phyloP scores from a whole-genome alignment of 2,329 filamentous ascomycete species.

The Domatiomyces globalis region DNA sequence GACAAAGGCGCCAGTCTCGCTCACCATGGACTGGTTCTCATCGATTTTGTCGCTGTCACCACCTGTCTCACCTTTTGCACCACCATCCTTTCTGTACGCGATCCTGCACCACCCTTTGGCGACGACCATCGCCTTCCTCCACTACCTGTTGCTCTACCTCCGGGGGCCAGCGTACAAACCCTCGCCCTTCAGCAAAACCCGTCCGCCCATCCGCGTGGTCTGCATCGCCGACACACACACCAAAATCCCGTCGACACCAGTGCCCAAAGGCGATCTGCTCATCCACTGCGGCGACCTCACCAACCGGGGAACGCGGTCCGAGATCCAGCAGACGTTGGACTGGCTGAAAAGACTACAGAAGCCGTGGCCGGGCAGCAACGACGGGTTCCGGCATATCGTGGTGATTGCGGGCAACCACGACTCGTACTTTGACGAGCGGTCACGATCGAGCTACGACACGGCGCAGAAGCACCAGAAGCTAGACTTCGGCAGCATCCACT shows the following conservation, averaged over 20 bases:
- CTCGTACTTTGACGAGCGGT: conserved; percentile 60
- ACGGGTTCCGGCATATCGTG: conserved; percentile 63
- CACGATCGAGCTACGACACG: conserved; percentile 43
- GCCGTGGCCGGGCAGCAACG: conserved; percentile 13
- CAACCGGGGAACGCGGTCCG: conserved; percentile 53
- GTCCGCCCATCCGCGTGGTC: conserved; percentile 55
- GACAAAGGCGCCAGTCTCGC: neutral
- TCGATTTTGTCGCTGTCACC: conserved; percentile 7
- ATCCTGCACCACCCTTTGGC: conserved; percentile 56
- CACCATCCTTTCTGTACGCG: conserved; percentile 43
- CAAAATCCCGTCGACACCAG: conserved; percentile 30
- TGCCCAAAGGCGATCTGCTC: conserved; percentile 63
- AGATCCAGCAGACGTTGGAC: conserved; percentile 71
- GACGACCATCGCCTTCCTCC: conserved; percentile 47
- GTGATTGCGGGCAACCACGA: conserved; percentile 84
- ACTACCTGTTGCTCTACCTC: conserved; percentile 51
- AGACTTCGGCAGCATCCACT: conserved; percentile 55
- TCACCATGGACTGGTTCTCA: neutral
- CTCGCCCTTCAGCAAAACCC: conserved; percentile 30
- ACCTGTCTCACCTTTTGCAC: conserved; percentile 32
- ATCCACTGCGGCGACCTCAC: conserved; percentile 83
- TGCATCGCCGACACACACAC: conserved; percentile 86
- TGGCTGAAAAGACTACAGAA: conserved; percentile 53
- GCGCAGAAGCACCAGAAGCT: conserved; percentile 37
- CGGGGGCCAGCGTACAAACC: conserved; percentile 51